Evolutionary conservation across 2,329 filamentous ascomycete genomes (phyloP).

Genomic region (Ampelomyces quisqualis): DNA sequence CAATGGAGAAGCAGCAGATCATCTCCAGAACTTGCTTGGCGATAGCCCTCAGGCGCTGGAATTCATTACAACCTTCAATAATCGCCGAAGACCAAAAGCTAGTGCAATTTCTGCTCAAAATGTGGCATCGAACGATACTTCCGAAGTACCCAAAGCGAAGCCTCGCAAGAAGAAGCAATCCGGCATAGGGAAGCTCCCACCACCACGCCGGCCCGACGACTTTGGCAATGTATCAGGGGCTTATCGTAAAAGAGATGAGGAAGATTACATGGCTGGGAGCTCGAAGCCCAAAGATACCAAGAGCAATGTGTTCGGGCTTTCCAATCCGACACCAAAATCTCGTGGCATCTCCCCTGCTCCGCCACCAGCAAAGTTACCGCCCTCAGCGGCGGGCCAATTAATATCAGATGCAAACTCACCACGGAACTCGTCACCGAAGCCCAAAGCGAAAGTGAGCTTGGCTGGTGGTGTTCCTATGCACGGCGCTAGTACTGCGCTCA

Average conservation of each 20-base stretch:
- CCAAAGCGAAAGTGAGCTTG: slow-evolving; percentile 68
- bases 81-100: slow-evolving; percentile 52
- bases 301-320: slow-evolving; percentile 51
- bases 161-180: slow-evolving; percentile 47
- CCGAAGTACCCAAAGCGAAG: slow-evolving; percentile 39
- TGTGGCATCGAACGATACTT: slow-evolving; percentile 21
- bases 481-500: slow-evolving; percentile 71
- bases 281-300: slow-evolving; percentile 45
- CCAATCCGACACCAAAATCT: slow-evolving; percentile 48
- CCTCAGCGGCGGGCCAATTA: slow-evolving; percentile 72
- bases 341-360: slow-evolving; percentile 47
- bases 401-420: slow-evolving; percentile 72
- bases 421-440: slow-evolving; percentile 52
- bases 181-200: slow-evolving; percentile 42
- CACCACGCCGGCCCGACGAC: slow-evolving; percentile 55
- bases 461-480: slow-evolving; percentile 80
- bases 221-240: slow-evolving; percentile 65
- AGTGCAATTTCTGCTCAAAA: slow-evolving; percentile 17
- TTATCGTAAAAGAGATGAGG: slow-evolving; percentile 73
- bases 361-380: slow-evolving; percentile 56
- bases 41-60: slow-evolving; percentile 75
- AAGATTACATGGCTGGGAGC: slow-evolving; percentile 67
- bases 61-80: slow-evolving; percentile 75
- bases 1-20: slow-evolving; percentile 74
- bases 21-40: slow-evolving; percentile 85